Evolutionary conservation across 1,284 basidiomycete species (phyloP).

Genomic region (Sparassis latifolia): DNA sequence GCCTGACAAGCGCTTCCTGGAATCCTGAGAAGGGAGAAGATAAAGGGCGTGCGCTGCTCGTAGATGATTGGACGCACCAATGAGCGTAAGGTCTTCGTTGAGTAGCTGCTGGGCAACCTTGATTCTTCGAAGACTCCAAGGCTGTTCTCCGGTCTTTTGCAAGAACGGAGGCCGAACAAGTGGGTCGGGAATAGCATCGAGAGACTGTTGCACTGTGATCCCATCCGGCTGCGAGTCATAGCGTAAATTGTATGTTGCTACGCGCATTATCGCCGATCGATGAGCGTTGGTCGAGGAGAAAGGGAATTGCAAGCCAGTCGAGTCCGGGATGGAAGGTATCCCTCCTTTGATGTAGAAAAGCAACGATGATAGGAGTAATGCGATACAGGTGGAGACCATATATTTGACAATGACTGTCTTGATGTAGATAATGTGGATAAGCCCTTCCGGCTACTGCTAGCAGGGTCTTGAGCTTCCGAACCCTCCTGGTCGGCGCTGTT

Average conservation of each 20-base stretch:
- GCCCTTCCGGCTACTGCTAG: too few species aligned
- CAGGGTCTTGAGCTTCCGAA: too few species aligned
- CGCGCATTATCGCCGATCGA: too few species aligned
- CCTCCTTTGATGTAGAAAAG: too few species aligned
- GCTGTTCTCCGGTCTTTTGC: slow-evolving; percentile 30
- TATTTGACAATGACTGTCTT: too few species aligned
- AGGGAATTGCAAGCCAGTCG: too few species aligned
- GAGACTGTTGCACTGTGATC: slow-evolving; percentile 40
- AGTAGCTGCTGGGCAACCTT: slow-evolving; percentile 36
- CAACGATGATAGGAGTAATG: too few species aligned
- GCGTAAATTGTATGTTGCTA: slow-evolving; percentile 49
- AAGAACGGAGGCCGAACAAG: slow-evolving; percentile 30
- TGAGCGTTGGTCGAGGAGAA: too few species aligned
- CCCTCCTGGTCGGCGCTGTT: too few species aligned
- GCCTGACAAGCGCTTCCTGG: slow-evolving; percentile 55
- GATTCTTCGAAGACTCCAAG: slow-evolving; percentile 42
- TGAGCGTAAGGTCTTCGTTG: not conserved
- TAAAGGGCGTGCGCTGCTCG: not conserved
- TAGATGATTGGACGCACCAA: not conserved
- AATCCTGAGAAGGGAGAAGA: slow-evolving; percentile 34
- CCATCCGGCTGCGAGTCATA: slow-evolving; percentile 47
- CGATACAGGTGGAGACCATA: too few species aligned
- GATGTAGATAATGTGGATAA: too few species aligned
- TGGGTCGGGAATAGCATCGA: slow-evolving; percentile 38
- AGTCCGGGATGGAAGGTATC: too few species aligned